These are phyloP conservation scores for Didymosphaeria variabile DNA, from an alignment of 2,329 filamentous ascomycete genomes.

Conservation along the genomic window DNA sequence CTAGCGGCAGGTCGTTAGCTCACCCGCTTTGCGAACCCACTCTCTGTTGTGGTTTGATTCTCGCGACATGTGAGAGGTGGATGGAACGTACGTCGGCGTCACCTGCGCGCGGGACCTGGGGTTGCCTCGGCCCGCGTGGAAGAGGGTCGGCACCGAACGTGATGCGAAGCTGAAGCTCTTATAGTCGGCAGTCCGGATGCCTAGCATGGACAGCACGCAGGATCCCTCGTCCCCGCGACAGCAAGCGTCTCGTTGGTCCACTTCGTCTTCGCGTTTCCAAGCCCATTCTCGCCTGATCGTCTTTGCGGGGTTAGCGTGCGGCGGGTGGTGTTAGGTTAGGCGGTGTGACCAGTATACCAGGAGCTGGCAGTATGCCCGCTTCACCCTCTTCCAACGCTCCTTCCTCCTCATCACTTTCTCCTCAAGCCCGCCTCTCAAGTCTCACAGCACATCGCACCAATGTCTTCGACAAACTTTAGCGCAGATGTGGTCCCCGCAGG, in stretches of 20 bases:
- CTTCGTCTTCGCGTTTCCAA: neutral
- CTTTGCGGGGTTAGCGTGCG: slow-evolving; percentile 39
- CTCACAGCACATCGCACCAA: slow-evolving; percentile 74
- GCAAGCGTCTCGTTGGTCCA: slow-evolving; percentile 4
- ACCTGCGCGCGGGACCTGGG: slow-evolving; percentile 15
- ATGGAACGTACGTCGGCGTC: slow-evolving; percentile 29
- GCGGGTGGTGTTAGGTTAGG: slow-evolving; percentile 27
- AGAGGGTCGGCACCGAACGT: slow-evolving; percentile 14
- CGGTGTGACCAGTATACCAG: slow-evolving; percentile 33
- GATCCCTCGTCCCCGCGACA: slow-evolving; percentile 5
- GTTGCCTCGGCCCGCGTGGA: slow-evolving; percentile 12
- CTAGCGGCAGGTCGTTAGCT: slow-evolving; percentile 6
- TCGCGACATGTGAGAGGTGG: slow-evolving; percentile 35
- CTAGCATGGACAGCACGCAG: neutral
- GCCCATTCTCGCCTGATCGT: slow-evolving; percentile 8
- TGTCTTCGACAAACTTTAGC: slow-evolving; percentile 73
- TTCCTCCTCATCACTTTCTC: slow-evolving; percentile 28
- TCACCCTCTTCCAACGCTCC: slow-evolving; percentile 28
- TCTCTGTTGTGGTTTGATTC: slow-evolving; percentile 11
- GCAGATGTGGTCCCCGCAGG: slow-evolving; percentile 80
- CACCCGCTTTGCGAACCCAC: neutral
- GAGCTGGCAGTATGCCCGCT: slow-evolving; percentile 33
- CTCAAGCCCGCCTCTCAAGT: slow-evolving; percentile 63
- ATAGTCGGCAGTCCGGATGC: slow-evolving; percentile 26
- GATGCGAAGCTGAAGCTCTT: slow-evolving; percentile 17